A percentile compares a stretch with the other conserved stretches of the same genome.
Conservation (phyloP, 2,329 filamentous ascomycete genomes). For the Colletotrichum lupini region DNA sequence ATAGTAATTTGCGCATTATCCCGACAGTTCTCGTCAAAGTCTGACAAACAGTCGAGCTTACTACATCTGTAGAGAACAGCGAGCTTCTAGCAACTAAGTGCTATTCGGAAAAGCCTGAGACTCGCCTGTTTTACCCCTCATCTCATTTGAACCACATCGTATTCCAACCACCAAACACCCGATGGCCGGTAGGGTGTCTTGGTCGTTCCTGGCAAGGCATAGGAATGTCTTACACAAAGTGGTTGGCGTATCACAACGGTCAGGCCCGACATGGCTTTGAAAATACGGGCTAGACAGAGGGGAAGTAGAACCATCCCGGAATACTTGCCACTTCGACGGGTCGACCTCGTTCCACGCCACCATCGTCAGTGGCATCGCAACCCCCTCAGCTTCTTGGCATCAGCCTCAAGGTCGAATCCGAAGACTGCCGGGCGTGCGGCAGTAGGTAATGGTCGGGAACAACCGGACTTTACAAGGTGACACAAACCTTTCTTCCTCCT, state of each 20-base stretch:
- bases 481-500: not conserved
- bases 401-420: not conserved
- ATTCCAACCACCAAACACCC: conserved; percentile 5
- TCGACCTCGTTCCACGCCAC: not conserved
- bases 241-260: not conserved
- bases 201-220: conserved; percentile 1
- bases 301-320: not conserved
- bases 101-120: not conserved
- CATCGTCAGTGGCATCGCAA: not conserved
- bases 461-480: not conserved
- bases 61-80: not conserved
- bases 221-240: conserved; percentile 5
- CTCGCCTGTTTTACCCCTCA: conserved; percentile 8
- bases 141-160: not conserved
- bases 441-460: not conserved
- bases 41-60: not conserved
- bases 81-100: not conserved
- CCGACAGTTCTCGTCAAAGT: not conserved
- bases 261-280: not conserved
- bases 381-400: conserved; percentile 22
- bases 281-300: not conserved
- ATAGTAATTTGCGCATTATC: not conserved
- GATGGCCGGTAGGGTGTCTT: conserved; percentile 12
- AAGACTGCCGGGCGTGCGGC: not conserved
- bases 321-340: not conserved